A percentile compares a stretch with the other conserved stretches of the same genome.
Evolutionary conservation across 495 filamentous ascomycete species (phyloP).

Genomic region (Baudoinia panamericana): DNA sequence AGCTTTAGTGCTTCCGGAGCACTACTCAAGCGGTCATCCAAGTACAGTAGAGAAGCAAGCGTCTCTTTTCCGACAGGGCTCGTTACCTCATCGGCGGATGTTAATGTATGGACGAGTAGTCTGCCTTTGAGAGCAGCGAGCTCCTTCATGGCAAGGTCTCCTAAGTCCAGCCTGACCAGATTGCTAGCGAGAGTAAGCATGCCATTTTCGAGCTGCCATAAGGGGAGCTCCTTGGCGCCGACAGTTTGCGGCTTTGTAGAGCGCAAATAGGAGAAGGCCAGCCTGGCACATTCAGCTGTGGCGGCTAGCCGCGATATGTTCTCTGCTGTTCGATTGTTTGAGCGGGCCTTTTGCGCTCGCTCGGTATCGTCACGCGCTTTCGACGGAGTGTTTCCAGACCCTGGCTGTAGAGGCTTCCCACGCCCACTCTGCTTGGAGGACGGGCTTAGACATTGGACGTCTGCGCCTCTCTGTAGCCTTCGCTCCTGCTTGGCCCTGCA

Average conservation of each 20-base stretch:
- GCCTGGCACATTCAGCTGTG: constrained; percentile 61
- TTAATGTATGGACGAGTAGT: constrained; percentile 38
- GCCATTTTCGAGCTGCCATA: constrained; percentile 70
- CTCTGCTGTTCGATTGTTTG: too few species aligned
- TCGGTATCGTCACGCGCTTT: too few species aligned
- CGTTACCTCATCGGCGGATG: too few species aligned
- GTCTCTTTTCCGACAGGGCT: constrained; percentile 34
- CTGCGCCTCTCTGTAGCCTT: too few species aligned
- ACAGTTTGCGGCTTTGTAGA: constrained; percentile 38
- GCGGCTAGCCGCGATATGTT: constrained; percentile 15
- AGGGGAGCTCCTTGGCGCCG: constrained; percentile 36
- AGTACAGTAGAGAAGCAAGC: constrained; percentile 51
- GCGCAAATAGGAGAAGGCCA: constrained; percentile 59
- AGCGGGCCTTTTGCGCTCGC: too few species aligned
- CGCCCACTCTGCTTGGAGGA: too few species aligned
- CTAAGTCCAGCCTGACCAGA: constrained; percentile 56
- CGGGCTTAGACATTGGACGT: too few species aligned
- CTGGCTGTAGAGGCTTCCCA: constrained; percentile 12
- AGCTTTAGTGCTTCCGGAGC: constrained; percentile 22
- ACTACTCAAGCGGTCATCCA: constrained; percentile 23
- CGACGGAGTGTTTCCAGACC: constrained; percentile 16
- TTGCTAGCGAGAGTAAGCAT: constrained; percentile 64
- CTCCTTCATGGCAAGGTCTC: constrained; percentile 67
- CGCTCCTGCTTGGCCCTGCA: too few species aligned
- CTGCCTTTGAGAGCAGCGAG: constrained; percentile 53